A percentile compares a stretch with the other conserved stretches of the same genome.
Conservation (phyloP, 495 filamentous ascomycete species). For the Trichocladium uniseriatum region DNA sequence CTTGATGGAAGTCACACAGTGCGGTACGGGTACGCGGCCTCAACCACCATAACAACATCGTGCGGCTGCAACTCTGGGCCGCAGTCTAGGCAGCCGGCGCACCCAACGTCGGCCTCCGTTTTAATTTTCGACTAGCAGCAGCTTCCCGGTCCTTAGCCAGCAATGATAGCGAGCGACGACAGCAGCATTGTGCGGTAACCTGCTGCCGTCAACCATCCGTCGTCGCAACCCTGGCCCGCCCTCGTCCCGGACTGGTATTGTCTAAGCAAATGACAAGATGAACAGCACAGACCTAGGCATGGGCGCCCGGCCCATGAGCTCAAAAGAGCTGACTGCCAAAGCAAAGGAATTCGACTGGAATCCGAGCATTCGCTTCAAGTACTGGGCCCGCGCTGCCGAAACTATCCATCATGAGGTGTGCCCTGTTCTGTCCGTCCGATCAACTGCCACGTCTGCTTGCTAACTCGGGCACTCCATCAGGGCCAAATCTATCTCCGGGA, state of each 20-base stretch:
- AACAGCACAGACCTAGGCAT: neutral
- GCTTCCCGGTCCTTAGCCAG: neutral
- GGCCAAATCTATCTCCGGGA: constrained; percentile 68
- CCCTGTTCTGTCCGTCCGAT: too few relatives aligned
- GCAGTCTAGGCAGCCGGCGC: too few relatives aligned
- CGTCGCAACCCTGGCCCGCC: neutral
- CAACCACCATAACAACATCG: too few relatives aligned
- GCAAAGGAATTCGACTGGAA: constrained; percentile 77
- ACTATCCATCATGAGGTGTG: constrained; percentile 70
- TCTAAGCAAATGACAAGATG: constrained; percentile 7
- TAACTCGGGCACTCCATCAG: too few relatives aligned
- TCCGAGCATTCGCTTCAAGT: constrained; percentile 57
- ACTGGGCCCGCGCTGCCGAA: constrained; percentile 75
- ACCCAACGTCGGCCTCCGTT: too few relatives aligned
- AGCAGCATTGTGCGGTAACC: neutral
- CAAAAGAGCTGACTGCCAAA: constrained; percentile 59
- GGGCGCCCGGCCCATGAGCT: constrained; percentile 50
- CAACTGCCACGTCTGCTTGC: neutral
- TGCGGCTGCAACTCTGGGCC: too few relatives aligned
- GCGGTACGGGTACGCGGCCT: too few relatives aligned
- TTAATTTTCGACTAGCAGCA: too few relatives aligned
- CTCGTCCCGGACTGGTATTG: too few relatives aligned
- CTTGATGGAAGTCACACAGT: too few relatives aligned
- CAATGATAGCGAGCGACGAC: neutral
- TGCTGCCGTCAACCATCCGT: neutral